Evolutionary conservation across 176 grass and related monocot genomes (phyloP).

Genomic region (Aegilops tauschii): DNA sequence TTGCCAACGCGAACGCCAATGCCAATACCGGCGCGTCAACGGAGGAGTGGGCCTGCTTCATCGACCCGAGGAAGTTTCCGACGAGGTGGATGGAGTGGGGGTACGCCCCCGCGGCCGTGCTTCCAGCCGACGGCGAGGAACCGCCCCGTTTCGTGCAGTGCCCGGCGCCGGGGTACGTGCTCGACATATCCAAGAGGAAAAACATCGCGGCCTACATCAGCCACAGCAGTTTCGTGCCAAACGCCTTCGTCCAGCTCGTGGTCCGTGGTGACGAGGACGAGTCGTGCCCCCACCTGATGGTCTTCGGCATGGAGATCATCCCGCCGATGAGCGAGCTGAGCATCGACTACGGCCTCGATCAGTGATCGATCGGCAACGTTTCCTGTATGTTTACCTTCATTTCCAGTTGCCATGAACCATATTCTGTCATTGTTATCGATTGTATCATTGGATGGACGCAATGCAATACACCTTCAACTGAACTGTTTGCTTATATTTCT

Average conservation of each 20-base stretch:
- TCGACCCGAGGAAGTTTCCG: slow-evolving; percentile 56
- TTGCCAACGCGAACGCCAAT: too few relatives aligned
- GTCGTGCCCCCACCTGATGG: slow-evolving; percentile 62
- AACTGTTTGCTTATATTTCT: too few relatives aligned
- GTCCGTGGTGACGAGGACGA: slow-evolving; percentile 44
- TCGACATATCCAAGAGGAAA: slow-evolving; percentile 66
- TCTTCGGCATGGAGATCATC: slow-evolving; percentile 88
- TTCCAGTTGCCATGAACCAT: too few relatives aligned
- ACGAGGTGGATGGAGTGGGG: slow-evolving; percentile 85
- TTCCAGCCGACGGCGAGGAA: slow-evolving; percentile 9
- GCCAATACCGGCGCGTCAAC: not conserved
- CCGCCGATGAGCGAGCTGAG: slow-evolving; percentile 78
- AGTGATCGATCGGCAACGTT: too few relatives aligned
- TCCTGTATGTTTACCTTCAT: too few relatives aligned
- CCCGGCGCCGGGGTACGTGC: slow-evolving; percentile 30
- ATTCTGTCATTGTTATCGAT: too few relatives aligned
- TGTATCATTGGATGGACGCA: too few relatives aligned
- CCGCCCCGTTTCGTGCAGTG: slow-evolving; percentile 13
- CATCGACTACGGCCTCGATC: slow-evolving; percentile 69
- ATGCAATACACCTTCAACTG: too few relatives aligned
- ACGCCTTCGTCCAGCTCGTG: slow-evolving; percentile 72
- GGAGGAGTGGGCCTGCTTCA: not conserved
- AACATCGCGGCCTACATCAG: slow-evolving; percentile 75
- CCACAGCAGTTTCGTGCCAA: slow-evolving; percentile 54
- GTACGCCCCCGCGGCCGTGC: slow-evolving; percentile 36